These are phyloP conservation scores for Physcomitrellopsis africana DNA, from an alignment of 225 moss, liverwort and hornwort species.

Conservation along the genomic window DNA sequence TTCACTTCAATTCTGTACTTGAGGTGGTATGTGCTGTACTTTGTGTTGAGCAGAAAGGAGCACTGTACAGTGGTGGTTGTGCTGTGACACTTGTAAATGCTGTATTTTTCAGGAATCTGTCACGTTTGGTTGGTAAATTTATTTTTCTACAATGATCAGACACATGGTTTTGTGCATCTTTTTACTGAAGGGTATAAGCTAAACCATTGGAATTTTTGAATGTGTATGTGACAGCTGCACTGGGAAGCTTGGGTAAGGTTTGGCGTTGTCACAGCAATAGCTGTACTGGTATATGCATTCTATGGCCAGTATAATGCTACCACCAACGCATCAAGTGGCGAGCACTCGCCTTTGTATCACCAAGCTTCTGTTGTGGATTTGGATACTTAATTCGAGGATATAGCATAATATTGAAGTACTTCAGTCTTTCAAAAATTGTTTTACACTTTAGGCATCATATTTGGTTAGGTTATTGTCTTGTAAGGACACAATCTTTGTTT, in stretches of 20 bases:
- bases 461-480: no score
- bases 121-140: not conserved
- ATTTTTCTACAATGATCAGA: not conserved
- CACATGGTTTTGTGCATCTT: no score
- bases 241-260: constrained; percentile 98
- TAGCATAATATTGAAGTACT: constrained; percentile 31
- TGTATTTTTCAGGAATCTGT: not conserved
- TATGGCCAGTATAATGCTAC: constrained; percentile 82
- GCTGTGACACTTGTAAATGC: not conserved
- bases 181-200: not conserved
- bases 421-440: no score
- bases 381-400: constrained; percentile 41
- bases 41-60: not conserved
- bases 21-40: constrained; percentile 2
- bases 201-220: constrained; percentile 18
- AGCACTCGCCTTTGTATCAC: constrained; percentile 61
- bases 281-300: constrained; percentile 69
- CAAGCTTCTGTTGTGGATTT: constrained; percentile 60
- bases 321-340: constrained; percentile 52
- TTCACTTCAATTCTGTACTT: not conserved
- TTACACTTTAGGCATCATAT: no score
- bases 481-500: no score
- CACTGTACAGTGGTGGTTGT: not conserved
- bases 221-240: constrained; percentile 65
- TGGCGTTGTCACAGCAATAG: constrained; percentile 67